A percentile compares a stretch with the other conserved stretches of the same genome.
Conservation (phyloP, 345 rosid genomes). For the Lenwebbia sp. region DNA sequence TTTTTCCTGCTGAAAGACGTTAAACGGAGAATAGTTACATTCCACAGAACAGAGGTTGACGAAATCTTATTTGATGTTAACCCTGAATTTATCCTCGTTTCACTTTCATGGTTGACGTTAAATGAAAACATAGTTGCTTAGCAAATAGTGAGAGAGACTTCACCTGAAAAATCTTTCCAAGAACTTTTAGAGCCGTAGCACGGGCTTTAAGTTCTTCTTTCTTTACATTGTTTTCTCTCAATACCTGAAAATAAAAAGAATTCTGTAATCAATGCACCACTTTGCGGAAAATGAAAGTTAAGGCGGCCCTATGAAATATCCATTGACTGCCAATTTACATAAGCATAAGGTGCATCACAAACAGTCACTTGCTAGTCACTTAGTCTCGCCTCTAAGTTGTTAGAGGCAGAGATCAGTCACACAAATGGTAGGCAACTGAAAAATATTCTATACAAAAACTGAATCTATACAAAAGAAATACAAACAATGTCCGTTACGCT, state of each 20-base stretch:
- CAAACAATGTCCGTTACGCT: not conserved
- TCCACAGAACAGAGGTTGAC: not conserved
- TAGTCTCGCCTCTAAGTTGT: not conserved
- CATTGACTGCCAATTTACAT: not conserved
- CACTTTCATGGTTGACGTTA: not conserved
- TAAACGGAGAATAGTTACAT: not conserved
- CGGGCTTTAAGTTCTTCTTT: slow-evolving; percentile 74
- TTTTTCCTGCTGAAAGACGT: slow-evolving; percentile 34
- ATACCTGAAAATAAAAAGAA: slow-evolving; percentile 29
- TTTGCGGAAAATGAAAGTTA: not conserved
- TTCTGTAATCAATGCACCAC: not conserved
- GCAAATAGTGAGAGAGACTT: not conserved
- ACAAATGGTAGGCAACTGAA: not conserved
- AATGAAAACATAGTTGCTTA: no score
- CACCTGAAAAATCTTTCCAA: slow-evolving; percentile 90
- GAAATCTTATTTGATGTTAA: not conserved
- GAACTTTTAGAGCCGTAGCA: slow-evolving; percentile 56
- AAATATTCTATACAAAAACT: not conserved
- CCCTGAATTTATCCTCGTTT: not conserved
- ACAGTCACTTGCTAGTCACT: not conserved
- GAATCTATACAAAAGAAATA: not conserved
- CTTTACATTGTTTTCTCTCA: slow-evolving; percentile 46
- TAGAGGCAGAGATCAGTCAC: not conserved
- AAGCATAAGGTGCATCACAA: not conserved
- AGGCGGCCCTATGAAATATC: not conserved